Conservation (phyloP, 2,329 filamentous ascomycete species). For the Calonectria pteridis region DNA sequence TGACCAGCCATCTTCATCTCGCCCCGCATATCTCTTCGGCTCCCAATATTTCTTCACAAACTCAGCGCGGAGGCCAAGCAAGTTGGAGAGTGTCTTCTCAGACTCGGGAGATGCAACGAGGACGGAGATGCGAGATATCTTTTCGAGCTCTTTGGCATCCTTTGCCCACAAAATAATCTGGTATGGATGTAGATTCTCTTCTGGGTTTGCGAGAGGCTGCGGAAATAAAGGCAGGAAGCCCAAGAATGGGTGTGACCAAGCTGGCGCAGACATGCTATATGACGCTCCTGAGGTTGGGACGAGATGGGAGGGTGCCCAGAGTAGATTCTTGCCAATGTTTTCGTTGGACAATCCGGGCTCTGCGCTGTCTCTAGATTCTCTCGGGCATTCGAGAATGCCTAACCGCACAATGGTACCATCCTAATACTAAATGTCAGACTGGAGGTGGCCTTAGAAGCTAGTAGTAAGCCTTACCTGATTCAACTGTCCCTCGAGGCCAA, state of each 20-base stretch:
- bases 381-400: slow-evolving; percentile 1
- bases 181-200: not conserved
- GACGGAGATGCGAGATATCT: not conserved
- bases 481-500: slow-evolving; percentile 11
- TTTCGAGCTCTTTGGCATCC: not conserved
- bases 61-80: slow-evolving; percentile 6
- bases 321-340: not conserved
- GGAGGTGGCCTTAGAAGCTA: not conserved
- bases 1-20: not conserved
- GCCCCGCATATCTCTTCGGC: not conserved
- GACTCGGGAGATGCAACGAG: not conserved
- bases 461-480: not conserved
- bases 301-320: slow-evolving; percentile 1
- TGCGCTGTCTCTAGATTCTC: too few species aligned
- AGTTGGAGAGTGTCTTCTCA: not conserved
- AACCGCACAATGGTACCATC: slow-evolving; percentile 11
- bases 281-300: not conserved
- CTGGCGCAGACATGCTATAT: not conserved
- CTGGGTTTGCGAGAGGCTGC: not conserved
- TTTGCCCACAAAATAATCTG: slow-evolving; percentile 4
- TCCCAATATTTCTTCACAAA: slow-evolving; percentile 9
- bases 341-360: not conserved
- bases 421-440: not conserved
- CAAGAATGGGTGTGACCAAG: not conserved
- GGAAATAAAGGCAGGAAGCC: not conserved